Evolutionary conservation across 768 basidiomycete species (phyloP), one percentile per base, ranked within the genome.

Genomic region (Pulveroboletus ravenelii): DNA sequence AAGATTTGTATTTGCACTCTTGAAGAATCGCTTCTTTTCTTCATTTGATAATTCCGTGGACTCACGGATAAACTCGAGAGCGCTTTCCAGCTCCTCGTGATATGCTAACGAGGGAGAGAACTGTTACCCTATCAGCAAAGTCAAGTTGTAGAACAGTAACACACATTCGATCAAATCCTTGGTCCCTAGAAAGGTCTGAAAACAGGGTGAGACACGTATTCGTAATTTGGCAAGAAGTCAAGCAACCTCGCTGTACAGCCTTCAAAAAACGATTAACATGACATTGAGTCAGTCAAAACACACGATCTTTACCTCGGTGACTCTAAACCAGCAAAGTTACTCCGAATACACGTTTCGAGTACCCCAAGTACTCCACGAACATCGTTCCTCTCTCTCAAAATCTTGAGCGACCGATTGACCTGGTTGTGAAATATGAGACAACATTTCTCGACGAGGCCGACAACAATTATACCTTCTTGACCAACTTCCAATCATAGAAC

Each of bases 311-410:
- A 84, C 87, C 87, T 83, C 10, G 85, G 69, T 32, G 89, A 89
- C 70, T 96, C 94, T 4, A 90, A 83, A 0, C 90, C 96, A 13
- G 89, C 96, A 71, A 97, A 99, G 66, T 96, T 97, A 20, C 83
- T 79, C 47, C 93, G 78, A 39, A 97, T 78, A 57, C 91, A 96
- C 0, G 91, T 90, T 60, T 95, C 92, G 32, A 99, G 71, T 0
- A 97, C 89, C 5, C 91, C 93, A 39, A 95, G 78, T 42, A 94
- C 79, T 0, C 89, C 93, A 51, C 89, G 81, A 3, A 81, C 85
- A 64, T 99, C 94, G 31, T 84, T 82, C 57, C 79, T 83, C 55
- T 84, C 81, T 56, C 94, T 74, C 27, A 93, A 67, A 20, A 72
- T 78, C 52, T 71, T 80, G 45, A 97, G 71, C 1, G 92, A 94